Percentiles rank a stretch among this genome's conserved stretches.
Evolutionary conservation across 345 rosid species (phyloP).

Genomic region (Salix suchowensis): DNA sequence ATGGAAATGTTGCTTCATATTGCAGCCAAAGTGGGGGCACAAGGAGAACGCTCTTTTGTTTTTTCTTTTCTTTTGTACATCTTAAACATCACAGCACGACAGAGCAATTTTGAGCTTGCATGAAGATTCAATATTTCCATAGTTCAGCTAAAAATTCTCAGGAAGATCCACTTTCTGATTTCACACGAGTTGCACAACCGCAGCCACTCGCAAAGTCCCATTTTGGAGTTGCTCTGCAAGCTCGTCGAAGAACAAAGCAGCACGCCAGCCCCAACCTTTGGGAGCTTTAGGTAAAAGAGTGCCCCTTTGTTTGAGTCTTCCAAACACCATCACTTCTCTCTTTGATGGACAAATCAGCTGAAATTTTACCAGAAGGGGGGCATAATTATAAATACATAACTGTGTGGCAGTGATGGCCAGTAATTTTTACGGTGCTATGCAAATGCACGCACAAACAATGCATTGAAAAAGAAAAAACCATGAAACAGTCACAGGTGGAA

Average conservation of each 20-base stretch:
- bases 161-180: neutral
- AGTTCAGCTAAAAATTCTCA: neutral
- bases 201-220: conserved; percentile 73
- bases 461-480: too few relatives aligned
- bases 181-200: conserved; percentile 86
- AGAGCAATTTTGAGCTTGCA: neutral
- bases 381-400: neutral
- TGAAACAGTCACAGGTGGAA: too few relatives aligned
- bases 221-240: conserved; percentile 83
- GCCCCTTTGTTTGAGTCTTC: conserved; percentile 80
- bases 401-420: neutral
- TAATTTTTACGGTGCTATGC: neutral
- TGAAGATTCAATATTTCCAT: neutral
- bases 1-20: neutral
- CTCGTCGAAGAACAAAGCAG: conserved; percentile 81
- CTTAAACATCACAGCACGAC: neutral
- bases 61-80: neutral
- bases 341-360: conserved; percentile 92
- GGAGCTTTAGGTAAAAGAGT: conserved; percentile 95
- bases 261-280: conserved; percentile 98
- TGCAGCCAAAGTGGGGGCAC: neutral
- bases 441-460: too few relatives aligned
- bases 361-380: neutral
- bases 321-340: conserved; percentile 90
- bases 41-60: neutral